Evolutionary conservation across 768 basidiomycete species (phyloP).

Genomic region (Rhodocollybia butyracea): DNA sequence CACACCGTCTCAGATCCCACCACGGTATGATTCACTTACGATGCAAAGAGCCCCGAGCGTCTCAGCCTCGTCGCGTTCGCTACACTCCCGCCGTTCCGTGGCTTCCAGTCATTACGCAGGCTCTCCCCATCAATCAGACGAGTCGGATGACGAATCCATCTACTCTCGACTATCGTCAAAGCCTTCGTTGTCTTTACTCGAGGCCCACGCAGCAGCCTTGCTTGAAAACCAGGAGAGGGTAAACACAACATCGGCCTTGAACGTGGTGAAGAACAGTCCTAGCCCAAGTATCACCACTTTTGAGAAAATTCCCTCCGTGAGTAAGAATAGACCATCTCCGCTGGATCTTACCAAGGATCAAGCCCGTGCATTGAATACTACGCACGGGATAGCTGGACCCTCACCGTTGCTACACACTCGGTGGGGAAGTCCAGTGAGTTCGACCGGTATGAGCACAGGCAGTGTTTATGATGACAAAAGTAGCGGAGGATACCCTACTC

Average conservation of each 20-base stretch:
- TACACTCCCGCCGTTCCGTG: not conserved
- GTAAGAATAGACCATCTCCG: not conserved
- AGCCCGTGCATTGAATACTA: not conserved
- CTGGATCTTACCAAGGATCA: slow-evolving; percentile 4
- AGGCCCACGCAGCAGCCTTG: slow-evolving; percentile 3
- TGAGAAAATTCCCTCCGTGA: not conserved
- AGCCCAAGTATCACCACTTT: not conserved
- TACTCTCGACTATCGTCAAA: slow-evolving; percentile 3
- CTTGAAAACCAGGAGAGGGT: not conserved
- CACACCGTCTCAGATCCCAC: slow-evolving; percentile 3
- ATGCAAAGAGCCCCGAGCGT: slow-evolving; percentile 7
- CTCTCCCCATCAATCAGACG: slow-evolving; percentile 1
- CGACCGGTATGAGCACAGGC: slow-evolving; percentile 10
- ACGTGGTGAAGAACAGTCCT: slow-evolving; percentile 4
- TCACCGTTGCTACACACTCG: slow-evolving; percentile 38
- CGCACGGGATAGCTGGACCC: slow-evolving; percentile 6
- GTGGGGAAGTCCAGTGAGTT: slow-evolving; percentile 33
- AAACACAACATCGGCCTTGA: slow-evolving; percentile 5
- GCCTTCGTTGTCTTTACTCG: not conserved
- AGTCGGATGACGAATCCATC: slow-evolving; percentile 6
- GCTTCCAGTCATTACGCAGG: not conserved
- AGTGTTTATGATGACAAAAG: slow-evolving; percentile 1
- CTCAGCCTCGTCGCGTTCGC: not conserved
- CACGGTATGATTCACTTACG: slow-evolving; percentile 4
- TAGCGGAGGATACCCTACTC: slow-evolving; percentile 7